phyloP scores from a whole-genome alignment of 192 early-diverging fungal genomes.

The Linnemannia hyalina region DNA sequence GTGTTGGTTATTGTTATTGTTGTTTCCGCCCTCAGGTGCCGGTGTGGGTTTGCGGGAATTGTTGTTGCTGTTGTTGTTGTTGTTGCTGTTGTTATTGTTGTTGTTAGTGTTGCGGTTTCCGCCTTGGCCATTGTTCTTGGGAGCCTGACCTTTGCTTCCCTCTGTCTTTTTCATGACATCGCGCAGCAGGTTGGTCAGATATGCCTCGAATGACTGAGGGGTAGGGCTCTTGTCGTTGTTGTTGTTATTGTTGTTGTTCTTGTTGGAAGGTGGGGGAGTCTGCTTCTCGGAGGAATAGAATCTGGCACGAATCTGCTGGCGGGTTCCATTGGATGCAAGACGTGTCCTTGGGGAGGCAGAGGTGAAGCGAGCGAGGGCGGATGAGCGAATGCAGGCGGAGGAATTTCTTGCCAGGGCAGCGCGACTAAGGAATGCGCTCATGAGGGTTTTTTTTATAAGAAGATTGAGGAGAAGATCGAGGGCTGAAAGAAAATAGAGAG shows the following conservation, averaged over 20 bases:
- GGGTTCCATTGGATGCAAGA: not conserved
- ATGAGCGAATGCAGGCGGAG: conserved; percentile 14
- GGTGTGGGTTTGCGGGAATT: conserved; percentile 51
- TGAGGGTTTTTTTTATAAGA: not conserved
- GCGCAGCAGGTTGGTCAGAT: conserved; percentile 68
- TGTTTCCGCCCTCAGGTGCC: conserved; percentile 34
- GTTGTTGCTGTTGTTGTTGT: conserved; percentile 29
- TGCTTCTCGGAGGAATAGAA: conserved; percentile 44
- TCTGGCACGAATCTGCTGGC: conserved; percentile 18
- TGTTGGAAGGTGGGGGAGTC: conserved; percentile 8
- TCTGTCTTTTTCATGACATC: conserved; percentile 43
- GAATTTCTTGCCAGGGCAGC: conserved; percentile 28
- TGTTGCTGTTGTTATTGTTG: conserved; percentile 26
- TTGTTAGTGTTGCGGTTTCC: conserved; percentile 43
- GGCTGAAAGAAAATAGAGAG: not conserved
- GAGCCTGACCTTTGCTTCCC: conserved; percentile 36
- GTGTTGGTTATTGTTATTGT: conserved; percentile 29
- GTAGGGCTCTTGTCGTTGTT: conserved; percentile 44
- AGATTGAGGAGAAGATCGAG: not conserved
- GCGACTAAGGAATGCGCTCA: conserved; percentile 46
- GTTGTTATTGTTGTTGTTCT: conserved; percentile 22
- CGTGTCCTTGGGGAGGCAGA: not conserved
- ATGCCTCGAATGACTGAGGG: conserved; percentile 81
- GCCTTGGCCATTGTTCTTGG: conserved; percentile 33
- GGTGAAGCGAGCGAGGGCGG: conserved; percentile 18